These are phyloP conservation scores for Coemansia sp. DNA, from an alignment of 192 early-diverging fungal genomes.

Conservation along the genomic window DNA sequence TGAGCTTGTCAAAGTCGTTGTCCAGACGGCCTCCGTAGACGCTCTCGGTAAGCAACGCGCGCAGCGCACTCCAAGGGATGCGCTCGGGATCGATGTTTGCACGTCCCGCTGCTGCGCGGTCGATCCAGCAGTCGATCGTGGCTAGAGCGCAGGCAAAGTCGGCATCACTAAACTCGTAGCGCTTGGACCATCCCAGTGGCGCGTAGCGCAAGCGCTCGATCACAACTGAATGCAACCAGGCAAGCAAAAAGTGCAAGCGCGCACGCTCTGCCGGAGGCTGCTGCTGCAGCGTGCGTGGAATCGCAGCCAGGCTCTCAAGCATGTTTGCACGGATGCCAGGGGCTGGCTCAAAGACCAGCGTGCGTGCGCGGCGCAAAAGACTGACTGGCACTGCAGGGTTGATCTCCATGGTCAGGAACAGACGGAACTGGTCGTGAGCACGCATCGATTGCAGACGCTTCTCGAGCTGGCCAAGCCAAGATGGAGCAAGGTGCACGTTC, in stretches of 20 bases:
- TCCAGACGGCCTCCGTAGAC: slow-evolving; percentile 99
- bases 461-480: slow-evolving; percentile 94
- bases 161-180: slow-evolving; percentile 98
- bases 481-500: slow-evolving; percentile 95
- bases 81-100: slow-evolving; percentile 89
- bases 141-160: slow-evolving; percentile 89
- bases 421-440: slow-evolving; percentile 78
- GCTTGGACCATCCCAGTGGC: slow-evolving; percentile 96
- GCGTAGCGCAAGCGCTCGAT: slow-evolving; percentile 95
- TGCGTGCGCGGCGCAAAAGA: slow-evolving; percentile 82
- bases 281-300: slow-evolving; percentile 12
- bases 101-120: slow-evolving; percentile 70
- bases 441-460: slow-evolving; percentile 90
- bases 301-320: slow-evolving; percentile 66
- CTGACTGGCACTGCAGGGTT: slow-evolving; percentile 95
- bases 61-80: slow-evolving; percentile 96
- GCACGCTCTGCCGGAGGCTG: slow-evolving; percentile 83
- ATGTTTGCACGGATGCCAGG: slow-evolving; percentile 95
- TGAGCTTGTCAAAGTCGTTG: slow-evolving; percentile 81
- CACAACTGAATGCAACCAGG: slow-evolving; percentile 95
- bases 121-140: slow-evolving; percentile 94
- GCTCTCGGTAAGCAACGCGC: slow-evolving; percentile 77
- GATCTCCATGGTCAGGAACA: slow-evolving; percentile 98
- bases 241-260: slow-evolving; percentile 90
- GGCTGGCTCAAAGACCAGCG: slow-evolving; percentile 94